Conservation (phyloP, 306 rosid species). For the Lathyrus aphaca region DNA sequence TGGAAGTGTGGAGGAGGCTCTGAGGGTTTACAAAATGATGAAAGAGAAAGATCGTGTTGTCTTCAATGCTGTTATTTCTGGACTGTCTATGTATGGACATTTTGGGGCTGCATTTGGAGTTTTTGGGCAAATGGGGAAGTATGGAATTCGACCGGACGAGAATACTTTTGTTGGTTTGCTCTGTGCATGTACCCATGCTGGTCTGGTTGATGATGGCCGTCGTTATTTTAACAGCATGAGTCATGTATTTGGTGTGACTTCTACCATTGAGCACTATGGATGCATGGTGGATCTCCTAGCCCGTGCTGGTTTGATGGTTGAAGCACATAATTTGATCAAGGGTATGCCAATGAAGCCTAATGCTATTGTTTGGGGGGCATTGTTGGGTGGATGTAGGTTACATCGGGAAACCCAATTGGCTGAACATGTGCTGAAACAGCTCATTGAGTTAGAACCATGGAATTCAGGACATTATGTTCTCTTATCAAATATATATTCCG, state of each 20-base stretch:
- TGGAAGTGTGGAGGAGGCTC: slow-evolving; percentile 59
- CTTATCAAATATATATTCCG: slow-evolving; percentile 75
- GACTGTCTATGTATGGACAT: slow-evolving; percentile 73
- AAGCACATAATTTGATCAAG: slow-evolving; percentile 58
- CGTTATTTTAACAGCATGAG: slow-evolving; percentile 58
- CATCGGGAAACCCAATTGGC: slow-evolving; percentile 64
- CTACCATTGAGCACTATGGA: slow-evolving; percentile 76
- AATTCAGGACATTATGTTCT: slow-evolving; percentile 77
- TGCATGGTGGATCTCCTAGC: slow-evolving; percentile 78
- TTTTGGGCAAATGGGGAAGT: slow-evolving; percentile 65
- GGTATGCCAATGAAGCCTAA: slow-evolving; percentile 72
- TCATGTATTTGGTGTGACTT: slow-evolving; percentile 50
- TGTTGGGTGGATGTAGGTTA: slow-evolving; percentile 74
- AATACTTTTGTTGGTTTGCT: slow-evolving; percentile 74
- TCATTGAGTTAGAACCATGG: slow-evolving; percentile 76
- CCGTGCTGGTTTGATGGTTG: slow-evolving; percentile 67
- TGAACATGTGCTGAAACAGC: slow-evolving; percentile 60
- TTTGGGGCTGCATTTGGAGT: slow-evolving; percentile 61
- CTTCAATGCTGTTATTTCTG: slow-evolving; percentile 66
- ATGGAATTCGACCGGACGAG: slow-evolving; percentile 58
- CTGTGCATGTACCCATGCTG: slow-evolving; percentile 77
- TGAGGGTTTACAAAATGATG: slow-evolving; percentile 63
- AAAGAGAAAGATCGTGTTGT: slow-evolving; percentile 62
- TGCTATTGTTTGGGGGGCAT: slow-evolving; percentile 71
- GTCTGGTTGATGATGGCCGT: slow-evolving; percentile 69